Conservation (phyloP, 2,329 filamentous ascomycete species). For the Fusarium nygamai region DNA sequence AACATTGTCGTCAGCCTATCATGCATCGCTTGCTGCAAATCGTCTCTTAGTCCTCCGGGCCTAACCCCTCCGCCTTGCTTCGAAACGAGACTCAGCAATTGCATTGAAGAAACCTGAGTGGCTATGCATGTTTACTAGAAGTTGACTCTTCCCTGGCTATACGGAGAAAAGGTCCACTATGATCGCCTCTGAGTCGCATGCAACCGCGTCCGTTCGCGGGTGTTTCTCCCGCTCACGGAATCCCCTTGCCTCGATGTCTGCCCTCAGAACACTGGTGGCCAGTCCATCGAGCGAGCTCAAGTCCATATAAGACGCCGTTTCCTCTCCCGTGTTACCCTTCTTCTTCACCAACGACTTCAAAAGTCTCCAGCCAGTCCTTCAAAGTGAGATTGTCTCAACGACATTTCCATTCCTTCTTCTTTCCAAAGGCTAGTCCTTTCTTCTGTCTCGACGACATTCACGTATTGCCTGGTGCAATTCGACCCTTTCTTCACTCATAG, state of each 20-base stretch:
- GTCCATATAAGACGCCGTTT: constrained; percentile 39
- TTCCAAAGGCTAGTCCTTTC: constrained; percentile 43
- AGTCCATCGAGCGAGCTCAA: constrained; percentile 30
- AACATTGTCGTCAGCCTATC: constrained; percentile 47
- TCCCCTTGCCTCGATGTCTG: constrained; percentile 27
- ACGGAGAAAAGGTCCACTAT: constrained; percentile 26
- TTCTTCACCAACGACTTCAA: constrained; percentile 40
- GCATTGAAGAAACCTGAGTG: constrained; percentile 38
- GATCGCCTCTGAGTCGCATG: constrained; percentile 29
- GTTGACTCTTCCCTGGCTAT: constrained; percentile 46
- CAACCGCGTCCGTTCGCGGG: constrained; percentile 34
- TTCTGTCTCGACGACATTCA: constrained; percentile 33
- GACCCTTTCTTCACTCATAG: constrained; percentile 35
- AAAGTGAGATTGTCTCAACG: constrained; percentile 44
- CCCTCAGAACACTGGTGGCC: constrained; percentile 12
- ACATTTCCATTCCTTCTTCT: constrained; percentile 44
- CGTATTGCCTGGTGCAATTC: constrained; percentile 44
- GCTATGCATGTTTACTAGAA: constrained; percentile 22
- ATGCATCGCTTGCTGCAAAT: constrained; percentile 33
- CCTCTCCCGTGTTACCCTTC: constrained; percentile 17
- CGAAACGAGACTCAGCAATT: constrained; percentile 47
- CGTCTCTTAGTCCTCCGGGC: constrained; percentile 39
- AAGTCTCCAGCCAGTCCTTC: constrained; percentile 44
- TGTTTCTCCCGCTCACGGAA: constrained; percentile 16
- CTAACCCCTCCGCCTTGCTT: constrained; percentile 51